These are phyloP conservation scores for Capsicum rhomboideum DNA, from an alignment of 257 asterid genomes.

Conservation along the genomic window DNA sequence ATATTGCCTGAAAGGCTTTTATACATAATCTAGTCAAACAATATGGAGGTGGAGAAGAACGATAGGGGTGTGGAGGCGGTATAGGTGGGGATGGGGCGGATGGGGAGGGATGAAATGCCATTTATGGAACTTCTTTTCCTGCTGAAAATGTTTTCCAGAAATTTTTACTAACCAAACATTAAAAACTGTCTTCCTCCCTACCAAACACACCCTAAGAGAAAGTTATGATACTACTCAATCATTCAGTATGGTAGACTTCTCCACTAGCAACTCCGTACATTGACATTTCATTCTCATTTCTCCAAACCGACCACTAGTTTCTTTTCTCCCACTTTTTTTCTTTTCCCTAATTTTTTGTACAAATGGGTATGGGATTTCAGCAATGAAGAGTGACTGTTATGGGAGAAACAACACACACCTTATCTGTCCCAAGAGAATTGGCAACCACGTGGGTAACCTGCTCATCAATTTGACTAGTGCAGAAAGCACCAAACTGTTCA, in stretches of 20 bases:
- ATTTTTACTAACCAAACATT: not conserved
- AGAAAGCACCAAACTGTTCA: constrained; percentile 94
- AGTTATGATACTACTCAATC: not conserved
- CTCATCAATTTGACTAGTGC: constrained; percentile 77
- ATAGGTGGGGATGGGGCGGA: not conserved
- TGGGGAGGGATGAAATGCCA: not conserved
- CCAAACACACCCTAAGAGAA: not conserved
- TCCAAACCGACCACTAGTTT: not conserved
- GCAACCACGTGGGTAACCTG: constrained; percentile 99
- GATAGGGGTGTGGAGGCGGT: not conserved
- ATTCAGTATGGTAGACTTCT: not conserved
- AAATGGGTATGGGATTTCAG: not conserved
- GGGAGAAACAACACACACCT: constrained; percentile 37
- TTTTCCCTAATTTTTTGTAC: not conserved
- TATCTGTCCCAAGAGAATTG: constrained; percentile 87
- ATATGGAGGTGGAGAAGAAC: not conserved
- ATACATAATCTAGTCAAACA: not conserved
- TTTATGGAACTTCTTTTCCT: not conserved
- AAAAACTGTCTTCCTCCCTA: not conserved
- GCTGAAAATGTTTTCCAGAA: not conserved
- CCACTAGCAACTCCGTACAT: not conserved
- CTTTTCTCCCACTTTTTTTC: not conserved
- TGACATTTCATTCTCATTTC: not conserved
- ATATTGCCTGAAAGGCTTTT: not conserved
- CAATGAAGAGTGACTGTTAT: not conserved